Evolutionary conservation across 192 early-diverging fungal species (phyloP), one percentile per base, ranked within the genome.

Genomic region (Coemansia sp.): DNA sequence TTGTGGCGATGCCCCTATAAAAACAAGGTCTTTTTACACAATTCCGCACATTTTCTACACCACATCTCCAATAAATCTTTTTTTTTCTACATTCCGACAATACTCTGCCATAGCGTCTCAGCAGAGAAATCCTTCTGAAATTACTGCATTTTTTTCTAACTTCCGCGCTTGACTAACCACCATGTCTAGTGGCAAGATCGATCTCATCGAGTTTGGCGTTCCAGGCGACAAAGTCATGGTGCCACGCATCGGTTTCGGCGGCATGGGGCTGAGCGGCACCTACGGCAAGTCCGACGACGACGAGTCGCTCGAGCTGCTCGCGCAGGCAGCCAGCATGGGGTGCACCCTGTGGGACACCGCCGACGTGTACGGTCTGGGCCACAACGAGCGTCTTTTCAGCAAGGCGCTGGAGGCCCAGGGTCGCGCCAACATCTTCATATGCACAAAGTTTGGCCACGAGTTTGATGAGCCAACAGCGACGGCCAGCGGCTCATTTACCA

Each of bases 271-370:
- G 77, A 71, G 64, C 2, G 66, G 45, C 22, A 60, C 69, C 30
- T 87, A 85, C 34, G 74, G 74, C 11, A 5, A 58, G 29, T 50
- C 51, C 6, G 64, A 77, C 49, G 80, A 78, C 10, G 19, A 63
- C 0, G 65, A 82, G 39, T 80, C 82, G 18, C 22, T 78, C 14
- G 24, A 71, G 83, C 58, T 68, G 71, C n/a, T 45, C 24, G 10
- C 6, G 30, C 58, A 1, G 45, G 74, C 84, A 10, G 75, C 81
- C 72, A n/a, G n/a, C n/a, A n/a, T n/a, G n/a, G n/a, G n/a, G n/a
- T n/a, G n/a, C n/a, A n/a, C n/a, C n/a, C n/a, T 81, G 64, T 83
- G 83, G 84, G 86, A 89, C 64, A 86, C 85, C 1, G 67, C 83
- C 35, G 82, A 89, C 67, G 57, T 86, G 39, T 86, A 86, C 50